A percentile compares a stretch with the other conserved stretches of the same genome.
Conservation (phyloP, 164 flowering plant species). For the Aristolochia californica region DNA sequence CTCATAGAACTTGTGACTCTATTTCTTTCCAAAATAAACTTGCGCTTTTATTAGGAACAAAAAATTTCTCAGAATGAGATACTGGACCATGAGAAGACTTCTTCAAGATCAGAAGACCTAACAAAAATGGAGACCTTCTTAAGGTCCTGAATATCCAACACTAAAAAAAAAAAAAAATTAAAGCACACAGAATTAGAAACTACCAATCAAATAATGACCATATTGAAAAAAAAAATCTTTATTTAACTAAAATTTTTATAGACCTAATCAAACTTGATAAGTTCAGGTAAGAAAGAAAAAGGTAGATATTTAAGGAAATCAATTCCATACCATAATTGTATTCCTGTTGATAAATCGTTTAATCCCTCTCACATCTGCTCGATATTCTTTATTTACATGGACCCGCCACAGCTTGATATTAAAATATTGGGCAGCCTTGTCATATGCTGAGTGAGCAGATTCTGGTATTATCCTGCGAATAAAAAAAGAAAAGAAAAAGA, state of each 20-base stretch:
- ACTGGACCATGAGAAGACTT: neutral
- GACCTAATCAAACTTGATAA: no score
- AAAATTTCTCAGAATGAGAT: no score
- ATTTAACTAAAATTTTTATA: no score
- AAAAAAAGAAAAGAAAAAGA: conserved; percentile 7
- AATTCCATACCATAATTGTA: conserved; percentile 57
- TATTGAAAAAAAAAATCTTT: neutral
- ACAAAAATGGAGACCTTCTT: neutral
- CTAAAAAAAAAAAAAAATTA: neutral
- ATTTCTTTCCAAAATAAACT: no score
- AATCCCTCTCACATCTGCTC: conserved; percentile 78
- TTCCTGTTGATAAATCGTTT: conserved; percentile 57
- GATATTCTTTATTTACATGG: conserved; percentile 74
- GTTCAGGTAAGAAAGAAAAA: neutral
- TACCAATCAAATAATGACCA: no score
- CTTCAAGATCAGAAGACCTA: neutral
- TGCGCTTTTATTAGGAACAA: no score
- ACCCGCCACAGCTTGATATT: conserved; percentile 90
- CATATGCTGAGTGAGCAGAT: conserved; percentile 99
- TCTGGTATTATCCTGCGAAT: conserved; percentile 75
- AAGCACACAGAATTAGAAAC: no score
- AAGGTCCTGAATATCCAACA: neutral
- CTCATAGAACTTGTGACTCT: no score
- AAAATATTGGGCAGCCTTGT: conserved; percentile 95
- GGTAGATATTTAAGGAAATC: neutral